Conservation (phyloP, 768 basidiomycete genomes). For the Crepidotus variabilis region DNA sequence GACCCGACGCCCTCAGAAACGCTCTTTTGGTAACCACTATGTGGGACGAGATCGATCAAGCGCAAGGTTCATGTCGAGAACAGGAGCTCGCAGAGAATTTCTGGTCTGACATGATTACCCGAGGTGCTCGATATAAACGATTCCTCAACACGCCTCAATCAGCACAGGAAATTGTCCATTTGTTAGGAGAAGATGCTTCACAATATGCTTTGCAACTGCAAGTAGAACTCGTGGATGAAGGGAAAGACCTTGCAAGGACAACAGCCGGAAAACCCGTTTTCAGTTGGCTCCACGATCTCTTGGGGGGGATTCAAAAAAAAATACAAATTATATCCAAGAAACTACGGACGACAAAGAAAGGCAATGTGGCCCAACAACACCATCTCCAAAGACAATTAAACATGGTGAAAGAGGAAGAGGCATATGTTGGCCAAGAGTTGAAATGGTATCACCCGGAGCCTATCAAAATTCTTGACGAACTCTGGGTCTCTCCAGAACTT, state of each 20-base stretch:
- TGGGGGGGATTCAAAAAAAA: background rate
- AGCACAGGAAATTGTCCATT: background rate
- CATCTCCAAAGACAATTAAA: background rate
- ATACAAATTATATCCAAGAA: background rate
- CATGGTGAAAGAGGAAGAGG: background rate
- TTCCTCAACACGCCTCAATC: background rate
- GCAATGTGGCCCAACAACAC: background rate
- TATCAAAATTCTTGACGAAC: no score
- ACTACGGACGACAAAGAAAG: background rate
- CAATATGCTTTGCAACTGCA: background rate
- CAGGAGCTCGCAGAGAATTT: background rate
- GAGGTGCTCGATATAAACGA: background rate
- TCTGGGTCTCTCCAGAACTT: no score
- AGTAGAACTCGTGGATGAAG: background rate
- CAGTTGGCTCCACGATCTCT: background rate
- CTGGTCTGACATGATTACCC: background rate
- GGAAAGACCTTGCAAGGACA: background rate
- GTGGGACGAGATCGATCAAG: slow-evolving; percentile 1
- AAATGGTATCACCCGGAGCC: background rate
- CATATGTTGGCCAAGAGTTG: background rate
- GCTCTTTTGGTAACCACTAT: slow-evolving; percentile 2
- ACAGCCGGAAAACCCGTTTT: background rate
- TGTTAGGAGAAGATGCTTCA: background rate
- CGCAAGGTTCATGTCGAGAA: background rate
- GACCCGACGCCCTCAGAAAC: background rate